phyloP scores from a whole-genome alignment of 768 basidiomycete genomes.

The Symmetrospora coprosmae region DNA sequence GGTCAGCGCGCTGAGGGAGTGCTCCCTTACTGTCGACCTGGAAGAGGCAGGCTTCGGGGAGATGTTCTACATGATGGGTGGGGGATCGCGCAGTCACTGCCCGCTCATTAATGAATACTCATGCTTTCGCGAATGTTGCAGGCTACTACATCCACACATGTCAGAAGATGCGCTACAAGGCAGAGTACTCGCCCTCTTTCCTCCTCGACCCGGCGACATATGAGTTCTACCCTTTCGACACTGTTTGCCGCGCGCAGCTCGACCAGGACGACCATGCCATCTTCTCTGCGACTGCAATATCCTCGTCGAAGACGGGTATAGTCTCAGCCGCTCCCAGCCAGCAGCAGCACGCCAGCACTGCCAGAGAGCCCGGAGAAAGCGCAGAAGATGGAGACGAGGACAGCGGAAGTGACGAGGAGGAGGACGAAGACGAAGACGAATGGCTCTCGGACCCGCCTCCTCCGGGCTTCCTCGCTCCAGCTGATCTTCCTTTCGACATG shows the following conservation, averaged over 20 bases:
- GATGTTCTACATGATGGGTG: conserved; percentile 81
- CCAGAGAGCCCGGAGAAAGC: not conserved
- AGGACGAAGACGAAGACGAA: conserved; percentile 4
- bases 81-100: conserved; percentile 24
- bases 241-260: conserved; percentile 47
- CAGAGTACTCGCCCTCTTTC: conserved; percentile 75
- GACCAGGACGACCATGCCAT: conserved; percentile 55
- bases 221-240: conserved; percentile 56
- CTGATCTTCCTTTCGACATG: not conserved
- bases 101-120: not conserved
- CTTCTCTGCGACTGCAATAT: conserved; percentile 44
- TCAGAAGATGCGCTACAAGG: conserved; percentile 91
- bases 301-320: too few species aligned
- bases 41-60: conserved; percentile 50
- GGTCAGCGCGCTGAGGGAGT: conserved; percentile 76
- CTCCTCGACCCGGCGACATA: conserved; percentile 74
- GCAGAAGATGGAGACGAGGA: not conserved
- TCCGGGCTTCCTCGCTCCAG: conserved; percentile 15
- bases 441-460: conserved; percentile 1
- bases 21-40: conserved; percentile 60
- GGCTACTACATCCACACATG: conserved; percentile 89
- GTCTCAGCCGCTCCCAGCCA: too few species aligned
- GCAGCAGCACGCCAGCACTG: too few species aligned
- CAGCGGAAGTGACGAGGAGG: conserved; percentile 2
- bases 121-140: conserved; percentile 34